Evolutionary conservation across 108 stramenopile species (phyloP).

Genomic region (Pseudonitzschia delicatissima): DNA sequence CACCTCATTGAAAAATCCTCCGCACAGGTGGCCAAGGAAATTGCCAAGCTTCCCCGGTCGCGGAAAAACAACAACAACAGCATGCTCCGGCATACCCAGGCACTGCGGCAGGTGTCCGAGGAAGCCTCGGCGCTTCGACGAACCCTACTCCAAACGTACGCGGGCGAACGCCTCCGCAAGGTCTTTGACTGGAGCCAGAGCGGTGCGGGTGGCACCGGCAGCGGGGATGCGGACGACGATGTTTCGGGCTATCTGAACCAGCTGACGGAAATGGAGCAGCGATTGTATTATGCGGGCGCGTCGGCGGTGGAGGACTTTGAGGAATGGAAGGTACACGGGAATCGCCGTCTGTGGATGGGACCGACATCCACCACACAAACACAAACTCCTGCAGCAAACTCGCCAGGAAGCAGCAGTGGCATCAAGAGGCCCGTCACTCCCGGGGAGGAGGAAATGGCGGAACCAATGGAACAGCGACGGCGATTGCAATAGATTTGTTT

Average conservation of each 20-base stretch:
- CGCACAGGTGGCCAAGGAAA: slow-evolving; percentile 37
- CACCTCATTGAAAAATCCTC: slow-evolving; percentile 44
- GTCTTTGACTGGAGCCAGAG: slow-evolving; percentile 66
- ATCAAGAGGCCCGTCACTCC: neutral
- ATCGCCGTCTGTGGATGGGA: slow-evolving; percentile 23
- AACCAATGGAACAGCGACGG: neutral
- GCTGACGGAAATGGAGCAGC: slow-evolving; percentile 53
- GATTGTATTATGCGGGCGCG: slow-evolving; percentile 49
- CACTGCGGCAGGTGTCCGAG: slow-evolving; percentile 32
- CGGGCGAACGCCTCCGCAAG: slow-evolving; percentile 53
- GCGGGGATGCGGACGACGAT: slow-evolving; percentile 40
- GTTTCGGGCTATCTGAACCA: slow-evolving; percentile 36
- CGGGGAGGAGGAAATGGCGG: neutral
- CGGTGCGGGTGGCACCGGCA: slow-evolving; percentile 22
- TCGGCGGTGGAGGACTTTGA: slow-evolving; percentile 37
- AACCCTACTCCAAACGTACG: slow-evolving; percentile 43
- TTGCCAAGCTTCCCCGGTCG: slow-evolving; percentile 13
- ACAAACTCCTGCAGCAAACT: neutral
- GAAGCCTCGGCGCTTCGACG: slow-evolving; percentile 38
- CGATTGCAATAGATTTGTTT: neutral
- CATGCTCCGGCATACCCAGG: slow-evolving; percentile 25
- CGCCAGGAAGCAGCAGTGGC: neutral
- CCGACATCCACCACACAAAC: neutral
- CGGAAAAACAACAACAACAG: slow-evolving; percentile 2
- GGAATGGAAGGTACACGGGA: slow-evolving; percentile 50